Evolutionary conservation across 768 basidiomycete species (phyloP), one percentile per base, ranked within the genome.

Genomic region (Mycena galopus): DNA sequence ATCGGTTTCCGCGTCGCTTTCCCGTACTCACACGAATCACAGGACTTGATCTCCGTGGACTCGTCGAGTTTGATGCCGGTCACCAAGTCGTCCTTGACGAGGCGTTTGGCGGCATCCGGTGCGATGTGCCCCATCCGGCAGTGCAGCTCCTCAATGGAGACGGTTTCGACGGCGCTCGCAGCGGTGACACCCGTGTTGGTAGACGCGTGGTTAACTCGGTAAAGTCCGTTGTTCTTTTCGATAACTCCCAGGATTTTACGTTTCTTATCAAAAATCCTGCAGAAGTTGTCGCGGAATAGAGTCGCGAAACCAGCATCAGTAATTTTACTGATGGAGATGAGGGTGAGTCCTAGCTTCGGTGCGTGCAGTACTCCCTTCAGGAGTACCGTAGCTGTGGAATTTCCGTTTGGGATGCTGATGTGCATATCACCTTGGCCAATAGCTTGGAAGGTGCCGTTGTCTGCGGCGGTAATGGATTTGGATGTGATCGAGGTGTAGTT

Each of bases 381-480:
- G n/a, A n/a, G n/a, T n/a, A n/a, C n/a, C n/a, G n/a, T n/a, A n/a
- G n/a, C n/a, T n/a, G n/a, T n/a, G n/a, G n/a, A n/a, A n/a, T n/a
- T n/a, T n/a, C n/a, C n/a, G n/a, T n/a, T n/a, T n/a, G n/a, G n/a
- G n/a, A n/a, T n/a, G n/a, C n/a, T n/a, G n/a, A n/a, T n/a, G n/a
- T n/a, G n/a, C n/a, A n/a, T n/a, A 35, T 84, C 80, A 1, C 83
- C 83, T 35, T 35, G 35, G 6, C 35, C 35, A 12, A 35, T 35
- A 35, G 35, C 35, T 12, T 77, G 67, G 53, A 84, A 81, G 0
- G 63, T 67, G 0, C 61, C 73, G 61, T 80, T 79, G 65, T 84
- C 77, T 12, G 81, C 82, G 5, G 82, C 77, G 25, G 74, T 79
- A 68, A 84, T 83, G 25, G 80, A 55, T 32, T 77, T 35, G 5